Evolutionary conservation across 2,329 filamentous ascomycete species (phyloP).

Genomic region (Beauveria caledonica): DNA sequence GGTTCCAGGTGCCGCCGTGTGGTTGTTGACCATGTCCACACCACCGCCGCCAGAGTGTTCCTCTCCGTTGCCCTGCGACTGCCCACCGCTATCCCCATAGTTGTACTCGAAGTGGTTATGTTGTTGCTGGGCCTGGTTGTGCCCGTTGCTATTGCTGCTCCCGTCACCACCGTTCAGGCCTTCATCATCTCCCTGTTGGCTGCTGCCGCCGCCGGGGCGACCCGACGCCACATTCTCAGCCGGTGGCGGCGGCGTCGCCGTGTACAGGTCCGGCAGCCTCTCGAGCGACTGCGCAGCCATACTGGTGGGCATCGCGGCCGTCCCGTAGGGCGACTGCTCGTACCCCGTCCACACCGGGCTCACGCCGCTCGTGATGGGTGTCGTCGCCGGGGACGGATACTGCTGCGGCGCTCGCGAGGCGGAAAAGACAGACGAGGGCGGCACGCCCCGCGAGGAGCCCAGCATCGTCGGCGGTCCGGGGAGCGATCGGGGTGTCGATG

Average conservation of each 20-base stretch:
- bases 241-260: background rate
- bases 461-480: constrained; percentile 1
- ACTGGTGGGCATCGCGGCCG: background rate
- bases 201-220: background rate
- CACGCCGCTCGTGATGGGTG: background rate
- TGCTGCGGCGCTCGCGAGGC: background rate
- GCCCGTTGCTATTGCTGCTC: background rate
- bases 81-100: background rate
- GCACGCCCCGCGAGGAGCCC: constrained; percentile 1
- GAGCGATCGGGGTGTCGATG: background rate
- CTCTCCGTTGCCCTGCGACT: background rate
- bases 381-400: constrained; percentile 6
- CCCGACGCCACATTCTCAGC: background rate
- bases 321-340: background rate
- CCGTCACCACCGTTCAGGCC: background rate
- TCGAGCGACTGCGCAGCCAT: background rate
- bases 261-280: constrained; percentile 2
- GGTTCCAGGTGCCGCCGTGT: background rate
- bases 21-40: background rate
- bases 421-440: background rate
- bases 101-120: background rate
- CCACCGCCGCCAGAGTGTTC: background rate
- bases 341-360: constrained; percentile 3
- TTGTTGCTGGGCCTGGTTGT: background rate
- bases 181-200: background rate